Percentiles rank a stretch among this genome's conserved stretches.
These are phyloP conservation scores for Fusarium concolor DNA, from an alignment of 2,329 filamentous ascomycete genomes.

Conservation along the genomic window DNA sequence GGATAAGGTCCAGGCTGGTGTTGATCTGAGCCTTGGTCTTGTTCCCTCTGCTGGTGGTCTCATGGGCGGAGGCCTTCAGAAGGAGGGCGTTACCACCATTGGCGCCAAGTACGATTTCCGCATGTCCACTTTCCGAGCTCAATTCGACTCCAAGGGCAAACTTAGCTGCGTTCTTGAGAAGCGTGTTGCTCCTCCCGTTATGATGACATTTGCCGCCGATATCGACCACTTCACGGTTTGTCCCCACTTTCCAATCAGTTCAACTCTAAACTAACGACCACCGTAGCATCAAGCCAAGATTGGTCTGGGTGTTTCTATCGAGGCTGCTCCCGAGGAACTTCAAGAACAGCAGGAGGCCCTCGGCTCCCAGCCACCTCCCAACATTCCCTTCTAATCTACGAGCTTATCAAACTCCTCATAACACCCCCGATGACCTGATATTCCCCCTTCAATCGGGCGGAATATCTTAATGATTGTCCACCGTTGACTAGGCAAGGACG, in stretches of 20 bases:
- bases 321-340: conserved; percentile 85
- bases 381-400: conserved; percentile 72
- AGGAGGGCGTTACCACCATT: conserved; percentile 90
- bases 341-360: conserved; percentile 82
- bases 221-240: conserved; percentile 95
- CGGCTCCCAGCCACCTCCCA: conserved; percentile 62
- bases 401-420: conserved; percentile 24
- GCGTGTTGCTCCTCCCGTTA: conserved; percentile 91
- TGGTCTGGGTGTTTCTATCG: conserved; percentile 91
- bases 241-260: conserved; percentile 34
- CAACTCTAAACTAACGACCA: conserved; percentile 32
- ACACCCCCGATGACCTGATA: conserved; percentile 35
- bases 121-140: conserved; percentile 93
- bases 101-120: conserved; percentile 99
- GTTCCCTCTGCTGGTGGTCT: conserved; percentile 72
- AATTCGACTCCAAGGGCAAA: conserved; percentile 95
- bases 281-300: conserved; percentile 91
- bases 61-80: conserved; percentile 81
- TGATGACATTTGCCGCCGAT: conserved; percentile 94
- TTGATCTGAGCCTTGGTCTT: conserved; percentile 92
- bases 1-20: conserved; percentile 95
- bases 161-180: conserved; percentile 94
- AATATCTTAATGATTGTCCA: conserved; percentile 46
- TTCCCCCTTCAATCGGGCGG: conserved; percentile 39
- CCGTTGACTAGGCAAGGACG: conserved; percentile 41